Evolutionary conservation across 179 eudicot species (phyloP), one percentile per base, ranked within the genome.

Genomic region (Beta lomatogona): DNA sequence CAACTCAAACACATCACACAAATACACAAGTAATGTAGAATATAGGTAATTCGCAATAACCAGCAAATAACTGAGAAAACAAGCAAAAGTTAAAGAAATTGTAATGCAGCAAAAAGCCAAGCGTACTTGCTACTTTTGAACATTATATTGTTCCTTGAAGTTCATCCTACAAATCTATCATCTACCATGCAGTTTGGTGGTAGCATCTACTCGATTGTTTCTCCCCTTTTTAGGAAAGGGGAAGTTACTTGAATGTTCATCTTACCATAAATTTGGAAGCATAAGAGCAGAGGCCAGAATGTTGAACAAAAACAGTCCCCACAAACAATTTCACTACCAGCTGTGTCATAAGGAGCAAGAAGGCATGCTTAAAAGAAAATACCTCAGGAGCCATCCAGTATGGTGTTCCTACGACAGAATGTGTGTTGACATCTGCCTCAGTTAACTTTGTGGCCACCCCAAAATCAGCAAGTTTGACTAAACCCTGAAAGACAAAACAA

Each of bases 361-460:
- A 60, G 46, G 71, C 73, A 77, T 72, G 74, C 25, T 36, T 64
- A 64, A 64, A 75, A 36, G 41, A 36, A 41, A 67, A 15, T 85
- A 97, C 99, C 99, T 97, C 99, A 64, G 99, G 98, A 69, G 99
- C 99, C 98, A 97, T 94, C 98, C 99, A 97, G 80, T 97, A 97
- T 18, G 99, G 99, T 25, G 99, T 97, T 83, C 99, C 99, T 80
- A 94, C 99, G 79, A 97, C 99, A 84, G 98, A 97, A 87, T 94
- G 99, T 67, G 99, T 97, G 79, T 94, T 97, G 68, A 89, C 90
- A 92, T 97, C 98, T 66, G 99, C 99, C 84, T 97, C 99, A 36
- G 97, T 94, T 73, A 95, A 88, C 85, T 95, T 95, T 48, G 99
- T 95, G 53, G 99, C 99, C 78, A 95, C 99, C 69, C 99, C 99